Evolutionary conservation across 2,329 filamentous ascomycete genomes (phyloP).

Genomic region (Emydomyces testavorans): DNA sequence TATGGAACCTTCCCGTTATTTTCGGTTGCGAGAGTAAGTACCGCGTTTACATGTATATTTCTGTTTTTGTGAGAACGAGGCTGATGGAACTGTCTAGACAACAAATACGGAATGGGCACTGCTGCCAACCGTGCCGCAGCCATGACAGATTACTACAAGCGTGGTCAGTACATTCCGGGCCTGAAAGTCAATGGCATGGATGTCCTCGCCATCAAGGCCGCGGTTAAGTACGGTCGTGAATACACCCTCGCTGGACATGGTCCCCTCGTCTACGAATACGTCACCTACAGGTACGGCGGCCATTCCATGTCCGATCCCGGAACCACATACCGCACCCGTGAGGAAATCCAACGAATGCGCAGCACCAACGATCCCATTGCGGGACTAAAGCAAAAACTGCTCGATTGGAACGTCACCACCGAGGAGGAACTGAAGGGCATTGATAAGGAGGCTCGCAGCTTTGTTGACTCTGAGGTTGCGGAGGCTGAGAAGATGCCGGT

Average conservation of each 20-base stretch:
- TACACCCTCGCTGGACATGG: conserved; percentile 74
- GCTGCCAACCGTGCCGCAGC: conserved; percentile 87
- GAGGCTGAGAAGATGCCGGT: conserved; percentile 75
- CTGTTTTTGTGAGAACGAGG: background rate
- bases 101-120: conserved; percentile 99
- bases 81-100: conserved; percentile 52
- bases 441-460: conserved; percentile 80
- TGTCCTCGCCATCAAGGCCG: conserved; percentile 92
- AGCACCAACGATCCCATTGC: conserved; percentile 97
- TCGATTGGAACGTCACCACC: conserved; percentile 82
- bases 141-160: conserved; percentile 99
- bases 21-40: conserved; percentile 95
- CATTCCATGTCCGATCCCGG: conserved; percentile 99
- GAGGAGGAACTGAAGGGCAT: conserved; percentile 95
- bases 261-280: conserved; percentile 93
- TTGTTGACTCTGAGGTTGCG: conserved; percentile 82
- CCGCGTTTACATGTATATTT: conserved; percentile 8
- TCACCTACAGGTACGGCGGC: conserved; percentile 97
- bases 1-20: conserved; percentile 90
- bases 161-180: conserved; percentile 97
- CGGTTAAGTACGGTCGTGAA: conserved; percentile 85
- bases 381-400: conserved; percentile 92
- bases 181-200: conserved; percentile 99
- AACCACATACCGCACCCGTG: conserved; percentile 96
- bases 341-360: conserved; percentile 99